These are phyloP conservation scores for Geotrichum siamense DNA, from an alignment of 1,139 yeast species.

Conservation along the genomic window DNA sequence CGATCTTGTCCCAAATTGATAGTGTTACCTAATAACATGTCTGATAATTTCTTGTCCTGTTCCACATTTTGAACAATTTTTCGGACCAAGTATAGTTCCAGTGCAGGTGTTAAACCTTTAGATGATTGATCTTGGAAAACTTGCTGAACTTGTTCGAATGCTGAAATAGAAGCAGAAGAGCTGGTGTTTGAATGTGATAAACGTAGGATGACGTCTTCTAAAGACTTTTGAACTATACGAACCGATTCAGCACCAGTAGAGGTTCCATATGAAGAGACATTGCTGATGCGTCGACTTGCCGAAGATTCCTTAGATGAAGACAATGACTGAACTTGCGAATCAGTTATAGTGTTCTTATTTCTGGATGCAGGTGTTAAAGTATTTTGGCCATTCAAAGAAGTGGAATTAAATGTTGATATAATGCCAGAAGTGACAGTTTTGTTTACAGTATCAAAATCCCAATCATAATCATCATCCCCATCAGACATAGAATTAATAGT, in stretches of 20 bases:
- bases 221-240: slow-evolving; percentile 16
- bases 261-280: neutral
- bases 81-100: slow-evolving; percentile 24
- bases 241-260: slow-evolving; percentile 3
- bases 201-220: slow-evolving; percentile 21
- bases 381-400: neutral
- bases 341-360: slow-evolving; percentile 7
- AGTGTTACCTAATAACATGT: slow-evolving; percentile 6
- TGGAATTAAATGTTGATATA: neutral
- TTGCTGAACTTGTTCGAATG: slow-evolving; percentile 16
- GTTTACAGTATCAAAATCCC: slow-evolving; percentile 36
- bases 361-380: too few species aligned
- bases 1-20: neutral
- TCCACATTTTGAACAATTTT: slow-evolving; percentile 22
- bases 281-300: too few species aligned
- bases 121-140: slow-evolving; percentile 17
- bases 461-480: slow-evolving; percentile 31
- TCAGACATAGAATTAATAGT: slow-evolving; percentile 17
- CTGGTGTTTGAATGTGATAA: slow-evolving; percentile 17
- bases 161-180: slow-evolving; percentile 9
- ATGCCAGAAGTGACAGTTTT: slow-evolving; percentile 7
- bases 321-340: neutral
- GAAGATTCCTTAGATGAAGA: neutral
- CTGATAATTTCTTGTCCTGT: slow-evolving; percentile 14
- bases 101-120: slow-evolving; percentile 19